Evolutionary conservation across 345 rosid genomes (phyloP).

Genomic region (Clarkia xantiana): DNA sequence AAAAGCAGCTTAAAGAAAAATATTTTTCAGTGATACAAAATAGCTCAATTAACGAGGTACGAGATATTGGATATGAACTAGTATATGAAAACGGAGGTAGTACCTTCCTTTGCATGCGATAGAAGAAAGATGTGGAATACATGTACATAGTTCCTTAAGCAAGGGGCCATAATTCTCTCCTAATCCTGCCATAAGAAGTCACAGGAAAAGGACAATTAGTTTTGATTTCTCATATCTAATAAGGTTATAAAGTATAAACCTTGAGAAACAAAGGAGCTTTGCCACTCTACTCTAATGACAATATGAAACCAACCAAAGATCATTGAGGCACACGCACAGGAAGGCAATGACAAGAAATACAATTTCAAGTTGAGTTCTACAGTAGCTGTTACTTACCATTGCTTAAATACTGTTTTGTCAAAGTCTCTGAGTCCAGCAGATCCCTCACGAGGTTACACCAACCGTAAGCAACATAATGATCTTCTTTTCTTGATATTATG

Average conservation of each 20-base stretch:
- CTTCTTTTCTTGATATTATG: slow-evolving; percentile 44
- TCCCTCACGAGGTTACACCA: slow-evolving; percentile 69
- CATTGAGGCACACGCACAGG: background rate
- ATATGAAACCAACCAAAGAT: background rate
- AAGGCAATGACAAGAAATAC: background rate
- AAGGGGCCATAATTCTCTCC: slow-evolving; percentile 39
- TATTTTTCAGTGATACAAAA: background rate
- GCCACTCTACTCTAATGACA: background rate
- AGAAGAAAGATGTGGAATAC: slow-evolving; percentile 28
- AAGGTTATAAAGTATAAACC: background rate
- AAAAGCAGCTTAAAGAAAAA: background rate
- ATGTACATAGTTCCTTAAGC: slow-evolving; percentile 43
- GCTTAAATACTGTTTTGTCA: slow-evolving; percentile 24
- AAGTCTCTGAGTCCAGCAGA: slow-evolving; percentile 41
- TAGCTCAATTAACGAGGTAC: background rate
- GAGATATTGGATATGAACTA: background rate
- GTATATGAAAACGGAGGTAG: background rate
- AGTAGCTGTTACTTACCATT: slow-evolving; percentile 29
- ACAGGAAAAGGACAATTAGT: slow-evolving; percentile 3
- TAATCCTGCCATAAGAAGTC: slow-evolving; percentile 30
- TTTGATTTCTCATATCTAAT: no score
- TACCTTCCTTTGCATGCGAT: slow-evolving; percentile 63
- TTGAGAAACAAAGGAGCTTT: background rate
- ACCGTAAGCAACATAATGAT: slow-evolving; percentile 53
- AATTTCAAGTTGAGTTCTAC: background rate